Base-by-base conservation (phyloP, 208 protist species). In the Trypanosomatidae sp. region DNA sequence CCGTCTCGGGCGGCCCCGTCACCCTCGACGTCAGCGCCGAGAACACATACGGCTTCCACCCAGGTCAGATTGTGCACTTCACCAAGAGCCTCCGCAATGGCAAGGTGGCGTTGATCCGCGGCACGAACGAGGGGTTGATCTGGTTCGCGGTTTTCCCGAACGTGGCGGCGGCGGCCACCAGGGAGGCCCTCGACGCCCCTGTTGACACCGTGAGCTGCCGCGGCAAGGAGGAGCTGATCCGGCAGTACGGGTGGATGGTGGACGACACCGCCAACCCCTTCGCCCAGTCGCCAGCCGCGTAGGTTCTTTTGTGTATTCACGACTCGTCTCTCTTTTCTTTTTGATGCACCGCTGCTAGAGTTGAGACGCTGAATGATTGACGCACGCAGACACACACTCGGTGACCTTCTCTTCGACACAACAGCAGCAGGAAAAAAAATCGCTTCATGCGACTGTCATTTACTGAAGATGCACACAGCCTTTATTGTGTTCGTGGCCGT, bases 71-170 rank as follows among this genome's bases (percentile, higher is more conserved):
- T 70, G 89, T 94, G 5, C 88, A 96, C 79, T 96, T 96, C 69
- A 91, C 81, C 10, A 96, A 96, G 70, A 96, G 92, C 69, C 79
- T 91, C 3, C 85, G 88, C 30, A 96, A 96, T 75, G 90, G 92
- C 22, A 94, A 94, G 58, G 86, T 96, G 1, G 92, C 88, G 0
- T 80, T 96, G 2, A 83, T 96, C 47, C 87, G 92, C 55, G 92
- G 92, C n/a, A 81, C 77, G 5, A 58, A 72, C 52, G 86, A 93
- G n/a, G 88, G 88, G 5, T 66, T 96, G 0, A 55, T 96, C 22
- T 96, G 92, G 90, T 96, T 94, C 76, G 86, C 92, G 1, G 86
- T 94, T 0, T 86, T 93, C 65, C 62, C 66, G 0, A 88, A 76
- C 25, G 86, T 81, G 0, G 84, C 86, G 6, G 83, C 77, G 33